Conservation (phyloP, 228 moss, liverwort and hornwort species). For the Sphagnum fallax region DNA sequence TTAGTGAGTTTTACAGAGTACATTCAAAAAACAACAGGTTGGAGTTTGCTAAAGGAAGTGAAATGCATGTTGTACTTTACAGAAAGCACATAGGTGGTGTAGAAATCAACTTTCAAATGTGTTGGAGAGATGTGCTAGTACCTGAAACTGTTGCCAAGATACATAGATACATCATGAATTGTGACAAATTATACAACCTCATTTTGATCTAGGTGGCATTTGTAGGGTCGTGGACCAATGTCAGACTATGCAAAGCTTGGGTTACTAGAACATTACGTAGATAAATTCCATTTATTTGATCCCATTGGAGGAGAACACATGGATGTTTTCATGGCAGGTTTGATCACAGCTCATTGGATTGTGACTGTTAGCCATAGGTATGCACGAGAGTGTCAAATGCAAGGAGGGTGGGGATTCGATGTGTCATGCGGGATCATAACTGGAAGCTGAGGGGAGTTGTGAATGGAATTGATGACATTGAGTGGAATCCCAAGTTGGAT, state of each 20-base stretch:
- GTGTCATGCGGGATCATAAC: slow-evolving; percentile 54
- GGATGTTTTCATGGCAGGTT: slow-evolving; percentile 78
- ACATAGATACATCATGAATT: no score
- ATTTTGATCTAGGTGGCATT: neutral
- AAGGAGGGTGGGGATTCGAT: slow-evolving; percentile 78
- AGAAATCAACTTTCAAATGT: no score
- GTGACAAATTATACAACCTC: no score
- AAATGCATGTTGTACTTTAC: no score
- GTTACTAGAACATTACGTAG: slow-evolving; percentile 46
- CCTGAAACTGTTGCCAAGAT: no score
- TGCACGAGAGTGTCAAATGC: slow-evolving; percentile 62
- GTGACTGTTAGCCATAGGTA: slow-evolving; percentile 83
- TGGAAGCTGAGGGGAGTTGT: slow-evolving; percentile 84
- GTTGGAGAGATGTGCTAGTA: no score
- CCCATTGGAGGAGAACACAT: slow-evolving; percentile 62
- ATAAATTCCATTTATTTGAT: slow-evolving; percentile 48
- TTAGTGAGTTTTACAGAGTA: no score
- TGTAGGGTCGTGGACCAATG: slow-evolving; percentile 70
- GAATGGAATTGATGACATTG: slow-evolving; percentile 73
- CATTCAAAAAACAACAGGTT: no score
- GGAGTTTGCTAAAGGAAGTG: no score
- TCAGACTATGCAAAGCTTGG: slow-evolving; percentile 46
- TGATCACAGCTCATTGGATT: slow-evolving; percentile 66
- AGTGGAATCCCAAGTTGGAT: slow-evolving; percentile 69
- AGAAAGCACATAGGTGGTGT: no score